Evolutionary conservation across 176 grass and related monocot genomes (phyloP).

Genomic region (Pharus latifolius): DNA sequence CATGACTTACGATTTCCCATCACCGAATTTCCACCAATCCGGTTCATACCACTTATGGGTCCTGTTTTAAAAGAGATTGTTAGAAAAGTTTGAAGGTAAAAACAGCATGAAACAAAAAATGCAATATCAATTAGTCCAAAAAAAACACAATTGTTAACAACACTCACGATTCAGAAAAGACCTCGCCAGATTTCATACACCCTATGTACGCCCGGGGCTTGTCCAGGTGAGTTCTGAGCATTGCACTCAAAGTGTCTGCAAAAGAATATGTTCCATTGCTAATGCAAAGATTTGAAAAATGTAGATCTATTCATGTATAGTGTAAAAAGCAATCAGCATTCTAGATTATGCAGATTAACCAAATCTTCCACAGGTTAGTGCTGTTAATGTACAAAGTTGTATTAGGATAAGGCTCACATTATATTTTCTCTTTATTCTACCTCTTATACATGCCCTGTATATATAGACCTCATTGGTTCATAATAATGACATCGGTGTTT

Average conservation of each 20-base stretch:
- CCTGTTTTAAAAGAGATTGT: slow-evolving; percentile 35
- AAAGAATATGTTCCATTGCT: slow-evolving; percentile 15
- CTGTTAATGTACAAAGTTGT: too few relatives aligned
- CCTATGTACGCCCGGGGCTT: slow-evolving; percentile 87
- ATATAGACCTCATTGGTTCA: too few relatives aligned
- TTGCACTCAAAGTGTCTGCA: slow-evolving; percentile 83
- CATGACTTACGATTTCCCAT: slow-evolving; percentile 86
- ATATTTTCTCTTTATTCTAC: too few relatives aligned
- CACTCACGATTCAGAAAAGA: slow-evolving; percentile 95
- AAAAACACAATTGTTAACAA: slow-evolving; percentile 8
- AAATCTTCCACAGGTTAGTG: neutral
- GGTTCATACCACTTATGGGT: slow-evolving; percentile 96
- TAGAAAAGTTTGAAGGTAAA: slow-evolving; percentile 19
- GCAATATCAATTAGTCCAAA: neutral
- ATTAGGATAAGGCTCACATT: too few relatives aligned
- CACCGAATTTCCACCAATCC: slow-evolving; percentile 99
- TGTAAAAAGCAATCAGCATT: neutral
- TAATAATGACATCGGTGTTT: too few relatives aligned
- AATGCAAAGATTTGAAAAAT: neutral
- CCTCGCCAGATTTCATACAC: slow-evolving; percentile 99
- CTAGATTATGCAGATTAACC: neutral
- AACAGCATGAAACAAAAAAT: neutral
- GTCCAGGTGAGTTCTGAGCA: slow-evolving; percentile 75
- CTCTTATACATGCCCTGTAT: too few relatives aligned
- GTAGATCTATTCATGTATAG: neutral